Conservation (phyloP, 208 protist genomes). For the Crithidia fasciculata region DNA sequence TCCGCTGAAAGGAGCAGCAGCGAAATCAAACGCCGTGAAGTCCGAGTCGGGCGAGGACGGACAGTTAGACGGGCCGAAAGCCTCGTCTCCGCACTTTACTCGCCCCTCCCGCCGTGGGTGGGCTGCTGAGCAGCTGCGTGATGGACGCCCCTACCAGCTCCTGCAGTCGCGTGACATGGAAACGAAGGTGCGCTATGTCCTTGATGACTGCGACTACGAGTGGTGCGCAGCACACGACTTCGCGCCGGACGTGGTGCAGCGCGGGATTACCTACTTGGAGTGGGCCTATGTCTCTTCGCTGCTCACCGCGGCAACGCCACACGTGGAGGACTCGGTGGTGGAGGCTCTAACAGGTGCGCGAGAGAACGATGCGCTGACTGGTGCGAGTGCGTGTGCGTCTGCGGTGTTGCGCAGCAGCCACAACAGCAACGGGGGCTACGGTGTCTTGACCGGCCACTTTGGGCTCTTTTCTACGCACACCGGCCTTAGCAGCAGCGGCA, state of each 20-base stretch:
- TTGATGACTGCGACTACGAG: slow-evolving; percentile 71
- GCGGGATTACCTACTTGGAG: slow-evolving; percentile 67
- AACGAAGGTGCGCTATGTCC: slow-evolving; percentile 56
- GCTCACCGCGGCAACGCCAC: slow-evolving; percentile 23
- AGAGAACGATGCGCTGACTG: too few species aligned
- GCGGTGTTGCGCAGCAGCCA: background rate
- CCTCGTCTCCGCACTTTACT: background rate
- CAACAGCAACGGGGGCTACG: too few species aligned
- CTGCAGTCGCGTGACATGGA: slow-evolving; percentile 49
- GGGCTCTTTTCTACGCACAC: too few species aligned
- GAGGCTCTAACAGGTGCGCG: too few species aligned
- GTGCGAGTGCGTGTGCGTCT: background rate
- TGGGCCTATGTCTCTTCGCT: slow-evolving; percentile 64
- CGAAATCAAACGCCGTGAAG: slow-evolving; percentile 3
- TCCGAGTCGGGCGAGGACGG: slow-evolving; percentile 10
- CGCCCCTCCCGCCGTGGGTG: slow-evolving; percentile 36
- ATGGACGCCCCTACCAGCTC: slow-evolving; percentile 53
- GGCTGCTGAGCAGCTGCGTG: slow-evolving; percentile 30
- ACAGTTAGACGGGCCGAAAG: background rate
- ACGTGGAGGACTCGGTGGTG: background rate
- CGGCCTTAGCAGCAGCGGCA: too few species aligned
- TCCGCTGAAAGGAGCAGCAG: background rate
- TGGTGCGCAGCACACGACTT: slow-evolving; percentile 58
- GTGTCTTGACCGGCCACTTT: slow-evolving; percentile 1
- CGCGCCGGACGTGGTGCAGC: slow-evolving; percentile 39